Evolutionary conservation across 345 rosid species (phyloP).

Genomic region (Eucalyptus decipiens): DNA sequence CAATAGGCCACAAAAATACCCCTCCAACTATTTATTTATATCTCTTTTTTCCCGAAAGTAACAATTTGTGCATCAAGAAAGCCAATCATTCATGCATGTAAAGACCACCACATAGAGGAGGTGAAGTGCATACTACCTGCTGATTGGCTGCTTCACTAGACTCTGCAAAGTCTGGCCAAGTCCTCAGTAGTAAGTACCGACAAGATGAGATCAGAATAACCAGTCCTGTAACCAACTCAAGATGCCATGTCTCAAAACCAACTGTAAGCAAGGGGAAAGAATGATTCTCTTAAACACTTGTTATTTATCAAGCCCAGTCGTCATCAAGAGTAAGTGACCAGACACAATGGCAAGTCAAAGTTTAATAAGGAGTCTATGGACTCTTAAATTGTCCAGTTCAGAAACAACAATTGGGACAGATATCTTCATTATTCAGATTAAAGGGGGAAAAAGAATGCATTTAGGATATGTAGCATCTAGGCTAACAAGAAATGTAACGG

Average conservation of each 20-base stretch:
- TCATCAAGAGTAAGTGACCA: not conserved
- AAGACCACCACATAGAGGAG: not conserved
- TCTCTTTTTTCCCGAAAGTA: not conserved
- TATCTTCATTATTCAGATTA: not conserved
- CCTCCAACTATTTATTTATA: not conserved
- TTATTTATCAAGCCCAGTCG: not conserved
- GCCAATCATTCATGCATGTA: not conserved
- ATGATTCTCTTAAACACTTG: not conserved
- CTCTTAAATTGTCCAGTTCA: not conserved
- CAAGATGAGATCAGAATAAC: conserved; percentile 63
- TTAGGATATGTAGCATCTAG: not conserved
- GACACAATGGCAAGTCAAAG: not conserved
- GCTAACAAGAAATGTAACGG: not conserved
- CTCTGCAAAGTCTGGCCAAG: conserved; percentile 78
- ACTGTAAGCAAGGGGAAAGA: conserved; percentile 34
- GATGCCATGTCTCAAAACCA: conserved; percentile 77
- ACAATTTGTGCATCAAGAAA: not conserved
- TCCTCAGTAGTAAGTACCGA: conserved; percentile 52
- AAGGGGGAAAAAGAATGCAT: not conserved
- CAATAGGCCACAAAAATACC: not conserved
- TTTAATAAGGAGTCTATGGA: not conserved
- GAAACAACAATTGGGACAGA: not conserved
- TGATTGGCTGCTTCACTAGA: conserved; percentile 78
- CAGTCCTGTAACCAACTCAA: conserved; percentile 52
- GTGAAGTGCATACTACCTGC: conserved; percentile 28